Evolutionary conservation across 2,329 filamentous ascomycete species (phyloP), one percentile per base, ranked within the genome.

Genomic region (Verticillium zaregamsianum): DNA sequence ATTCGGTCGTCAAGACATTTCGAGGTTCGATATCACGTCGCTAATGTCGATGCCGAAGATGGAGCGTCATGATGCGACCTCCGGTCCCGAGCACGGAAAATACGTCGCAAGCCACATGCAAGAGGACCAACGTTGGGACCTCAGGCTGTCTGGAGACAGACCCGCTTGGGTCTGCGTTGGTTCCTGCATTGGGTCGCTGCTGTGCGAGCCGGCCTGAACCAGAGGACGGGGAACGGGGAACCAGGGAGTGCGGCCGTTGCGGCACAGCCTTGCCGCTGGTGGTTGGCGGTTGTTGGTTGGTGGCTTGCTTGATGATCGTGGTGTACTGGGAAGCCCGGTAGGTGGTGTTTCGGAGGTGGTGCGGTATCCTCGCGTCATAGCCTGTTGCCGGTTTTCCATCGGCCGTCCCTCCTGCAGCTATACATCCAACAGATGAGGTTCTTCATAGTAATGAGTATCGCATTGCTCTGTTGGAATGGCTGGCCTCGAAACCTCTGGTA

Each of bases 141-240:
- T 12, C 39, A 52, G 45, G 45, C 45, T 52, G 45, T 7, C 20
- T 23, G 45, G n/a, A n/a, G 20, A 52, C 45, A 52, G 45, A 52
- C 45, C 45, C 45, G 45, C 45, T 52, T 52, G n/a, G 23, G 20
- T 52, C 45, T 11, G 45, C 45, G 45, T 40, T 28, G n/a, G 49
- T 61, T 61, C 59, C 54, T 61, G 59, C 54, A 61, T 60, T 56
- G 59, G 59, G 52, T 59, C 58, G 58, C 40, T 55, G 58, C 20
- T 45, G 56, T 58, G 56, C 37, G 56, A 58, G 32, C 56, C 56
- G 32, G 20, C 54, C 12, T 20, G 54, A 55, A 55, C 54, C 54
- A 55, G 14, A 55, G 5, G 15, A 55, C 31, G 25, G 54, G 54
- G 28, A 31, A 25, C 17, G 45, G 20, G 40, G 45, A 52, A n/a